A percentile compares a stretch with the other conserved stretches of the same genome.
Evolutionary conservation across 2,329 filamentous ascomycete species (phyloP).

Genomic region (Talaromyces pinophilus): DNA sequence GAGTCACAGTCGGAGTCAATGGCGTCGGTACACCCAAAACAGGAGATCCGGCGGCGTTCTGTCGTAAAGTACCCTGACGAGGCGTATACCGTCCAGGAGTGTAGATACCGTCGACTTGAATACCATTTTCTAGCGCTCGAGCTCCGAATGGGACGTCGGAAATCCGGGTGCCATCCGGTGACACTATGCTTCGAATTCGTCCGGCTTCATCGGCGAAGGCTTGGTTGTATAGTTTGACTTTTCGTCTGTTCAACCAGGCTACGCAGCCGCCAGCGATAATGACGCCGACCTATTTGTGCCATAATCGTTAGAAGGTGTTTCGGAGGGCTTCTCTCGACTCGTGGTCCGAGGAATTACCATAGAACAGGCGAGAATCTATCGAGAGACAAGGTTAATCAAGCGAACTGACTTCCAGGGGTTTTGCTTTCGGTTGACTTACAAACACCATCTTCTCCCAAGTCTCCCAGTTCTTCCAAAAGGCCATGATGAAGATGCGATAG

Average conservation of each 20-base stretch:
- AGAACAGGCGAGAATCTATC: conserved; percentile 68
- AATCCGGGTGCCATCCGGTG: conserved; percentile 51
- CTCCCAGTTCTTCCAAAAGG: conserved; percentile 70
- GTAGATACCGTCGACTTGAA: conserved; percentile 85
- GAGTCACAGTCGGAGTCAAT: conserved; percentile 14
- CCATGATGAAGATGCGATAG: conserved; percentile 29
- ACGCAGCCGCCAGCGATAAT: conserved; percentile 69
- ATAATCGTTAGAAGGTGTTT: conserved; percentile 21
- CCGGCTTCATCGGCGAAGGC: conserved; percentile 66
- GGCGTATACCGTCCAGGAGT: conserved; percentile 56
- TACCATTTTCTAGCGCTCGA: conserved; percentile 77
- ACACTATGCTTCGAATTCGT: conserved; percentile 53
- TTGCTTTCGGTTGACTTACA: conserved; percentile 55
- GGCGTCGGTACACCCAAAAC: conserved; percentile 22
- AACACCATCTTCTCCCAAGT: conserved; percentile 90
- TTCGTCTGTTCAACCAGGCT: conserved; percentile 58
- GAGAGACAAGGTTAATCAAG: not conserved
- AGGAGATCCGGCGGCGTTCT: conserved; percentile 29
- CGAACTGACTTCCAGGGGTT: not conserved
- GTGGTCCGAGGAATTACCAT: conserved; percentile 53
- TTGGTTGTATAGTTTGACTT: conserved; percentile 61
- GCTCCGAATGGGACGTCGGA: conserved; percentile 81
- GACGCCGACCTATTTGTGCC: conserved; percentile 55
- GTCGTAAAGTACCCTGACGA: conserved; percentile 26
- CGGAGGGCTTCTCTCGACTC: too few species aligned